Conservation (phyloP, 495 filamentous ascomycete genomes). For the Evernia prunastri region DNA sequence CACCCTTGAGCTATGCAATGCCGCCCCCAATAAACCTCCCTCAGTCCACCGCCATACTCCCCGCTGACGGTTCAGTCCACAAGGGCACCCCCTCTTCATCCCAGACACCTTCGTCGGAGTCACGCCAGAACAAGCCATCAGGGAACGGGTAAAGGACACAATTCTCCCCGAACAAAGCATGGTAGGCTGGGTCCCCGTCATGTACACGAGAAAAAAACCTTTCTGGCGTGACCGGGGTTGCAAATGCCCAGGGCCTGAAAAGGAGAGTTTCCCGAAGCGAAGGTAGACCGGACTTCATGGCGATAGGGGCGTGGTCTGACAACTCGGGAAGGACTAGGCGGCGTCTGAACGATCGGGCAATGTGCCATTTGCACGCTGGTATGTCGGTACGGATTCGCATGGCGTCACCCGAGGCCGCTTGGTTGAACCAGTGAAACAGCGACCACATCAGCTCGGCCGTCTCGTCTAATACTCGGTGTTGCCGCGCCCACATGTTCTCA, state of each 20-base stretch:
- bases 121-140: slow-evolving; percentile 25
- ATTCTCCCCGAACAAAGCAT: slow-evolving; percentile 17
- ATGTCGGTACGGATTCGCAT: not conserved
- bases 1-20: not conserved
- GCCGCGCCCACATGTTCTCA: slow-evolving; percentile 34
- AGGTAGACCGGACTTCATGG: slow-evolving; percentile 5
- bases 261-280: slow-evolving; percentile 21
- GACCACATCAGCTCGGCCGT: slow-evolving; percentile 33
- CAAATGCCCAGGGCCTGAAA: slow-evolving; percentile 27
- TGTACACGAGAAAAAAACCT: not conserved
- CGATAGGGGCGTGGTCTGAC: not conserved
- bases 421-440: slow-evolving; percentile 27
- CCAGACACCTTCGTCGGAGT: slow-evolving; percentile 19
- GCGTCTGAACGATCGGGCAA: slow-evolving; percentile 22
- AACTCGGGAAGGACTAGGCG: slow-evolving; percentile 22
- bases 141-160: slow-evolving; percentile 20
- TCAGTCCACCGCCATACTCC: not conserved
- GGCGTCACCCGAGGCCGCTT: not conserved
- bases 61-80: slow-evolving; percentile 4
- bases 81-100: slow-evolving; percentile 10
- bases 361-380: slow-evolving; percentile 4
- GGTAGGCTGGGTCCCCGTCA: not conserved
- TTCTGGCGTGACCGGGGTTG: not conserved
- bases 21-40: not conserved
- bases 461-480: slow-evolving; percentile 28